These are phyloP conservation scores for Plasmodium gonderi DNA, from an alignment of 169 alveolate species.

Conservation along the genomic window DNA sequence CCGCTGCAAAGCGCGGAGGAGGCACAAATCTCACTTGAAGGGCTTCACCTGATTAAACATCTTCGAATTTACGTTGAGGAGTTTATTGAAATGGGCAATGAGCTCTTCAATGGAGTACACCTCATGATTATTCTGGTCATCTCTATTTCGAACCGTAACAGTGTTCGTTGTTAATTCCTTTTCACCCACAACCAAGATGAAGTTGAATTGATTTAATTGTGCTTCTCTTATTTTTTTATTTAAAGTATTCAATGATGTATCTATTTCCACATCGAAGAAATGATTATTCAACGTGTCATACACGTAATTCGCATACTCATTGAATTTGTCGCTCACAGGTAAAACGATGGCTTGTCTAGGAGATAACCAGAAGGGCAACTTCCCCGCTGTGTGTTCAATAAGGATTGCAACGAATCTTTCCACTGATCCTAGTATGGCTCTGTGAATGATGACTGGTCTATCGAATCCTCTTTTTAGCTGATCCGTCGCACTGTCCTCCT, in stretches of 20 bases:
- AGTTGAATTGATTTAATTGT: conserved; percentile 95
- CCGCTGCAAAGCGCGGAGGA: no score
- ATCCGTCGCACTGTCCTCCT: neutral
- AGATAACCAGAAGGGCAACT: conserved; percentile 99
- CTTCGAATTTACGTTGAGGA: conserved; percentile 70
- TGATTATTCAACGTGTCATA: conserved; percentile 82
- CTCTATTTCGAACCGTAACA: conserved; percentile 91
- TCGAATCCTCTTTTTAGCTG: conserved; percentile 89
- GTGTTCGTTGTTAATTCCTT: conserved; percentile 91
- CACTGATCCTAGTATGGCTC: conserved; percentile 98
- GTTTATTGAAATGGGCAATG: conserved; percentile 67
- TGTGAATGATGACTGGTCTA: conserved; percentile 98
- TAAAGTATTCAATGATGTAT: conserved; percentile 92
- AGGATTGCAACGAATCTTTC: conserved; percentile 97
- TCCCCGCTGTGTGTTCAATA: conserved; percentile 98
- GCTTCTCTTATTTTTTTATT: conserved; percentile 97
- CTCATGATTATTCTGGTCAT: conserved; percentile 82
- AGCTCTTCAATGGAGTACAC: conserved; percentile 81
- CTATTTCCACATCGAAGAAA: conserved; percentile 90
- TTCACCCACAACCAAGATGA: conserved; percentile 97
- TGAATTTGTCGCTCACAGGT: conserved; percentile 93
- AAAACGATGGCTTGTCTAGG: conserved; percentile 97
- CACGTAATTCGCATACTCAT: conserved; percentile 92
- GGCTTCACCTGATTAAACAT: conserved; percentile 73
- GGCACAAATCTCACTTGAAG: neutral